Evolutionary conservation across 805 yeast genomes (phyloP).

Genomic region (Metschnikowia cubensis): DNA sequence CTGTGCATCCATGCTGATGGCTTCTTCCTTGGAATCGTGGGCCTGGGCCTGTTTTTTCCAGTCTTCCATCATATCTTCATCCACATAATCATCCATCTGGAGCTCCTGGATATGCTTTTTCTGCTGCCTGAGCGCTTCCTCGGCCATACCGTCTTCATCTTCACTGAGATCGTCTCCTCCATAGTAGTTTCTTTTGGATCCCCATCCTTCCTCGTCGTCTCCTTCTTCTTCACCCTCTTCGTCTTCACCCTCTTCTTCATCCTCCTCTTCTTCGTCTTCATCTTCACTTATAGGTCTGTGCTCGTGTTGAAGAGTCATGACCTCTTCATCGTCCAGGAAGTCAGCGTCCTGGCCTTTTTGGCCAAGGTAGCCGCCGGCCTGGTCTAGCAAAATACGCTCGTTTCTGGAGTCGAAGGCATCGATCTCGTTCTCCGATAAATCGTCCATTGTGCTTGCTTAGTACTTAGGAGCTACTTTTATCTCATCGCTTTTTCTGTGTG

Average conservation of each 20-base stretch:
- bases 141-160: slow-evolving; percentile 81
- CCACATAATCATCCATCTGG: slow-evolving; percentile 55
- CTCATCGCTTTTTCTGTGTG: slow-evolving; percentile 5
- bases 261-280: slow-evolving; percentile 26
- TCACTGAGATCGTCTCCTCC: slow-evolving; percentile 59
- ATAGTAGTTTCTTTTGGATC: slow-evolving; percentile 47
- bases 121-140: slow-evolving; percentile 85
- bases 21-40: slow-evolving; percentile 32
- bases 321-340: slow-evolving; percentile 54
- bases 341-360: slow-evolving; percentile 24
- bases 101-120: slow-evolving; percentile 68
- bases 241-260: slow-evolving; percentile 46
- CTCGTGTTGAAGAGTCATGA: slow-evolving; percentile 32
- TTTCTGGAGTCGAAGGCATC: slow-evolving; percentile 61
- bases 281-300: slow-evolving; percentile 17
- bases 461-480: not conserved
- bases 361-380: slow-evolving; percentile 46
- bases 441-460: slow-evolving; percentile 4
- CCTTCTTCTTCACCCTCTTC: slow-evolving; percentile 48
- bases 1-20: slow-evolving; percentile 9
- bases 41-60: slow-evolving; percentile 62
- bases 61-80: slow-evolving; percentile 74
- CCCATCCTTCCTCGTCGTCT: slow-evolving; percentile 42
- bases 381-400: slow-evolving; percentile 53
- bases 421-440: slow-evolving; percentile 45